A percentile compares a stretch with the other conserved stretches of the same genome.
Conservation (phyloP, 345 rosid genomes). For the Eucalyptus viminalis region DNA sequence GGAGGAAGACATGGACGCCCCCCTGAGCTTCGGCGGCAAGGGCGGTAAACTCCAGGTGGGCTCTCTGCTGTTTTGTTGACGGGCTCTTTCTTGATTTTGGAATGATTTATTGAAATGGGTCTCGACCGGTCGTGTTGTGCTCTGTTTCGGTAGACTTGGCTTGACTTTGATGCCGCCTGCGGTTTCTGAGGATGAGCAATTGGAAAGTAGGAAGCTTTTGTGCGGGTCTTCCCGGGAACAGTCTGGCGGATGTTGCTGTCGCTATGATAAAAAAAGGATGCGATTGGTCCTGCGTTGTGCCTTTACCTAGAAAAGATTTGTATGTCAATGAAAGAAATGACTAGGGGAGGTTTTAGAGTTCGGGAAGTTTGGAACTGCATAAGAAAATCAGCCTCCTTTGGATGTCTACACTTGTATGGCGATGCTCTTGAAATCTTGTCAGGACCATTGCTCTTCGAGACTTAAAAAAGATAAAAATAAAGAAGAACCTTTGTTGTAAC, state of each 20-base stretch:
- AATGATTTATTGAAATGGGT: neutral
- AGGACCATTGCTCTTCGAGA: neutral
- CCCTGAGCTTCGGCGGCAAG: constrained; percentile 64
- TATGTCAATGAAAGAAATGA: neutral
- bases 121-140: neutral
- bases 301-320: neutral
- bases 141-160: neutral
- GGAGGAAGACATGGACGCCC: constrained; percentile 42
- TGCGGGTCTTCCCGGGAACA: neutral
- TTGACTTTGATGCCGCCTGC: neutral
- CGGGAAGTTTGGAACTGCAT: neutral
- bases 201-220: neutral
- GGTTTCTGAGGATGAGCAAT: neutral
- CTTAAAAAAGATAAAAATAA: neutral
- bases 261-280: neutral
- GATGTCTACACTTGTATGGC: neutral
- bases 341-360: neutral
- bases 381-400: neutral
- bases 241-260: neutral
- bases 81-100: neutral
- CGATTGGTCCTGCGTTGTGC: neutral
- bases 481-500: neutral
- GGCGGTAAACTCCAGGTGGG: constrained; percentile 80
- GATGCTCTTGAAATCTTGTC: neutral
- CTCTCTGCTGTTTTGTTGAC: neutral